A percentile compares a stretch with the other conserved stretches of the same genome.
These are phyloP conservation scores for Peniophora sp. DNA, from an alignment of 1,284 basidiomycete species.

Conservation along the genomic window DNA sequence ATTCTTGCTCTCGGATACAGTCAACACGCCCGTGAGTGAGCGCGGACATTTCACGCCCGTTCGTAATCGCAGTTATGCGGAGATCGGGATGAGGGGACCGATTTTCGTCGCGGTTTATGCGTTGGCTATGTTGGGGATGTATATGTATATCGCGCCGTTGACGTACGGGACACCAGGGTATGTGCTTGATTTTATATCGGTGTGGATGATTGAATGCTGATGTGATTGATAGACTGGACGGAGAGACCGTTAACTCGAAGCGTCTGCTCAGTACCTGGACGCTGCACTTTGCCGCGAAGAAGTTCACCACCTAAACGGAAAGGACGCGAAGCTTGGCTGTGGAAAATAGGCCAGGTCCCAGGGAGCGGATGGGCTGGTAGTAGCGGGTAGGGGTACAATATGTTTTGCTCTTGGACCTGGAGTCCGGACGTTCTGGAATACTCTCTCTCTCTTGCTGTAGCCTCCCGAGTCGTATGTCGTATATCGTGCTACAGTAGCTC, in stretches of 20 bases:
- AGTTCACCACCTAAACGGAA: too few relatives aligned
- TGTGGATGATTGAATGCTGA: constrained; percentile 8
- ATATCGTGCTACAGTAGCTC: too few relatives aligned
- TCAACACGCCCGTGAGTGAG: constrained; percentile 88
- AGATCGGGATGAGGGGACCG: constrained; percentile 64
- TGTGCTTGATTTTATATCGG: constrained; percentile 23
- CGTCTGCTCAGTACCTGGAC: constrained; percentile 74
- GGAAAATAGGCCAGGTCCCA: too few relatives aligned
- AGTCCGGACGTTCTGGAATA: background rate
- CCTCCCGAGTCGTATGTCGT: background rate
- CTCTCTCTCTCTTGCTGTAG: background rate
- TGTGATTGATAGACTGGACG: constrained; percentile 48
- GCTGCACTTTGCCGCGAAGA: constrained; percentile 78
- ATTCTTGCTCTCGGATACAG: constrained; percentile 86
- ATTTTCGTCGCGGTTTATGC: constrained; percentile 54
- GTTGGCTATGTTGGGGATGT: constrained; percentile 59
- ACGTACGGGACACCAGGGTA: constrained; percentile 92
- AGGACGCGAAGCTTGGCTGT: too few relatives aligned
- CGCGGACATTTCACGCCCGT: constrained; percentile 50
- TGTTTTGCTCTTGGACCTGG: background rate
- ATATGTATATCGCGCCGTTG: constrained; percentile 74
- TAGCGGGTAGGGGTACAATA: too few relatives aligned
- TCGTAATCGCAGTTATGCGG: constrained; percentile 59
- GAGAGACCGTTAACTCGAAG: constrained; percentile 65
- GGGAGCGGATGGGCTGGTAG: too few relatives aligned